Percentiles rank a stretch among this genome's conserved stretches.
These are phyloP conservation scores for Cicer arietinum DNA, from an alignment of 306 rosid species.

Conservation along the genomic window DNA sequence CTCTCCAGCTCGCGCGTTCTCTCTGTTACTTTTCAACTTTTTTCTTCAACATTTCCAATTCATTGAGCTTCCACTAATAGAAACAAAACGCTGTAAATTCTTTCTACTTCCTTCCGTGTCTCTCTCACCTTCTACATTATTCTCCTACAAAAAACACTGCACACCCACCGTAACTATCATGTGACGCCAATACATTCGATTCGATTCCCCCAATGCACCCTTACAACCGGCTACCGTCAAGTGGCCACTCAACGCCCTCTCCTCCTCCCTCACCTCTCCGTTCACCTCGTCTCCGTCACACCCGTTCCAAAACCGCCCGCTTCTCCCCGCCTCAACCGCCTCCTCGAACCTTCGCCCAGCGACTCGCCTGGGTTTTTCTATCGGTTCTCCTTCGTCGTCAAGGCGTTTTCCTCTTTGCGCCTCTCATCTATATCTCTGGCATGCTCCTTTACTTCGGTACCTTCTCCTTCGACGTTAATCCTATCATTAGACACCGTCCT, in stretches of 20 bases:
- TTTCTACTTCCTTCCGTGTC: neutral
- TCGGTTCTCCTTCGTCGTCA: conserved; percentile 85
- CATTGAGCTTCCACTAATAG: too few species aligned
- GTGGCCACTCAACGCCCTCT: conserved; percentile 79
- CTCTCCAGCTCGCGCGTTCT: too few species aligned
- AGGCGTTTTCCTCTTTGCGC: conserved; percentile 84
- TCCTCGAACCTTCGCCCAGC: conserved; percentile 62
- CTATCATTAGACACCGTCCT: conserved; percentile 68
- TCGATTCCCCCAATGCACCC: conserved; percentile 60
- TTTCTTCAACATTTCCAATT: too few species aligned
- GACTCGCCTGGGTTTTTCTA: conserved; percentile 72
- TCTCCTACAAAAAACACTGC: neutral
- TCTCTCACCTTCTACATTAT: neutral
- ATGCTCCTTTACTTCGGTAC: conserved; percentile 88
- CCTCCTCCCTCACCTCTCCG: conserved; percentile 77
- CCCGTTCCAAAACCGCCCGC: conserved; percentile 61
- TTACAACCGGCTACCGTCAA: conserved; percentile 74
- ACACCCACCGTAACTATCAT: conserved; percentile 9
- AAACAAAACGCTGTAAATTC: neutral
- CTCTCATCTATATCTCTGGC: conserved; percentile 76
- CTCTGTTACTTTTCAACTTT: too few species aligned
- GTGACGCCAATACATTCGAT: conserved; percentile 25
- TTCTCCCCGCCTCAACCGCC: conserved; percentile 53
- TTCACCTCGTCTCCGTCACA: conserved; percentile 73
- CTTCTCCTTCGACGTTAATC: conserved; percentile 76